phyloP scores from a whole-genome alignment of 176 grass and related monocot genomes.

The Zizania latifolia region DNA sequence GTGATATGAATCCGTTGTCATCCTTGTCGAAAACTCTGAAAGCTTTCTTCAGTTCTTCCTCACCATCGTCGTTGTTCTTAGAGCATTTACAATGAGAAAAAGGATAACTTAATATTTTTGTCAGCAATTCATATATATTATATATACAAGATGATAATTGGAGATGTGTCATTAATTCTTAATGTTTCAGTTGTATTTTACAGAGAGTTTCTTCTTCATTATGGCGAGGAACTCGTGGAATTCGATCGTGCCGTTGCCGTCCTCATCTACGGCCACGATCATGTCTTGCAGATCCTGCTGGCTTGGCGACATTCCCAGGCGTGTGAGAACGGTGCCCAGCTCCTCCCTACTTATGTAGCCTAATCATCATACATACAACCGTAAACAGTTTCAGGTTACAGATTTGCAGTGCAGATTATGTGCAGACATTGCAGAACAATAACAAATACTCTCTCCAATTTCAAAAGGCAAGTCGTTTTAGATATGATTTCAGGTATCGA shows the following conservation, averaged over 20 bases:
- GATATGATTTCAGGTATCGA: no score
- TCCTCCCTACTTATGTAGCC: conserved; percentile 45
- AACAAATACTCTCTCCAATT: no score
- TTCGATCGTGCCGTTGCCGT: not conserved
- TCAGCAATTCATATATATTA: not conserved
- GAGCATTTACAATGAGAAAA: not conserved
- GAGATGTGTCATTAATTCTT: not conserved
- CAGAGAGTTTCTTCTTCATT: not conserved
- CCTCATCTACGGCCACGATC: no score
- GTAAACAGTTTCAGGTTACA: not conserved
- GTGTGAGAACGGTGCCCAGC: no score
- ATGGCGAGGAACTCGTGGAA: not conserved
- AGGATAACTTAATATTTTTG: not conserved
- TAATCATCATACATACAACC: not conserved
- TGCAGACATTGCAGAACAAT: not conserved
- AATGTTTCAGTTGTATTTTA: not conserved
- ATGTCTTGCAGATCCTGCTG: conserved; percentile 37
- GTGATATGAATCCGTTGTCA: no score
- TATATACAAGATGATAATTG: not conserved
- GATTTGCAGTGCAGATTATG: not conserved
- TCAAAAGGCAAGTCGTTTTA: no score
- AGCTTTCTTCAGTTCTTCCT: not conserved
- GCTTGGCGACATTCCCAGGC: conserved; percentile 26
- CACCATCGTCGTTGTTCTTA: not conserved
- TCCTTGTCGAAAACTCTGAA: not conserved